Percentiles rank a stretch among this genome's conserved stretches.
phyloP scores from a whole-genome alignment of 352 stramenopile genomes.

The Phytophthora cajani region DNA sequence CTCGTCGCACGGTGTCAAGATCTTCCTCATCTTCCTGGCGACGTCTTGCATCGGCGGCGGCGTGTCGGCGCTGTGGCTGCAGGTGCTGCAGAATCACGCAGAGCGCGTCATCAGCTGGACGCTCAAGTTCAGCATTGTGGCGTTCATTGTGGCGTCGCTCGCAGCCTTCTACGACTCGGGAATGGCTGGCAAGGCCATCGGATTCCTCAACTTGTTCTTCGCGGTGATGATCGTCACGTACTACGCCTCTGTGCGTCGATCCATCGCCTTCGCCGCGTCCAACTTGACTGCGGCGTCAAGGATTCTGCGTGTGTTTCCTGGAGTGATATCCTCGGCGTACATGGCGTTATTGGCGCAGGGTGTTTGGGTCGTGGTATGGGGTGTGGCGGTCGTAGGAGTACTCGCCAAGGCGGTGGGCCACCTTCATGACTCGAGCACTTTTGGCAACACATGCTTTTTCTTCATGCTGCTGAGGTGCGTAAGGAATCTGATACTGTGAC shows the following conservation, averaged over 20 bases:
- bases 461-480: slow-evolving; percentile 85
- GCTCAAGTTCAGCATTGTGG: slow-evolving; percentile 67
- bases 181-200: slow-evolving; percentile 76
- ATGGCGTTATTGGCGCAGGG: slow-evolving; percentile 64
- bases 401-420: slow-evolving; percentile 59
- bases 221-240: slow-evolving; percentile 67
- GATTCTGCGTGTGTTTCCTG: slow-evolving; percentile 80
- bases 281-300: slow-evolving; percentile 76
- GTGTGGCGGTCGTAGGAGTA: slow-evolving; percentile 74
- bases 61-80: slow-evolving; percentile 79
- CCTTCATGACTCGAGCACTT: slow-evolving; percentile 64
- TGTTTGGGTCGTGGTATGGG: slow-evolving; percentile 83
- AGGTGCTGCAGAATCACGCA: slow-evolving; percentile 78
- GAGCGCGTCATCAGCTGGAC: slow-evolving; percentile 77
- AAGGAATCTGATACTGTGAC: not conserved
- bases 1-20: slow-evolving; percentile 75
- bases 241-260: slow-evolving; percentile 65
- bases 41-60: slow-evolving; percentile 71
- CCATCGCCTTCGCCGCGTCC: slow-evolving; percentile 82
- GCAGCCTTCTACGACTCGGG: slow-evolving; percentile 78
- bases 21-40: slow-evolving; percentile 71
- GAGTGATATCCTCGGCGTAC: slow-evolving; percentile 72
- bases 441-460: slow-evolving; percentile 82
- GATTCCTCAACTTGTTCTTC: slow-evolving; percentile 86
- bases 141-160: slow-evolving; percentile 52